phyloP scores from a whole-genome alignment of 2,329 filamentous ascomycete genomes.

The Chaetomium olivaceum region DNA sequence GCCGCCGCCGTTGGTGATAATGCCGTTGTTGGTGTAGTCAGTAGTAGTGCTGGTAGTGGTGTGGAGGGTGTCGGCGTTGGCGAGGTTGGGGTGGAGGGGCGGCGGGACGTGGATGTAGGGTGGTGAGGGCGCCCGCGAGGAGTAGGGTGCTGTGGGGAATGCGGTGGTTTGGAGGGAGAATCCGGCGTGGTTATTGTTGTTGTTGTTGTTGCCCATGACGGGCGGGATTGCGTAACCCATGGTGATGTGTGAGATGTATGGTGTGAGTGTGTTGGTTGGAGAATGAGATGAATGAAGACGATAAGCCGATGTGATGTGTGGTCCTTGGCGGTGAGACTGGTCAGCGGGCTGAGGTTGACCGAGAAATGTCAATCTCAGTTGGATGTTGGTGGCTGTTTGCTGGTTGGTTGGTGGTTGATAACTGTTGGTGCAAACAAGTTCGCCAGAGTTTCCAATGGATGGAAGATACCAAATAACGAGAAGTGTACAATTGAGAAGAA shows the following conservation, averaged over 20 bases:
- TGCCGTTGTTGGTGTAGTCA: not conserved
- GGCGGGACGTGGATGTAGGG: slow-evolving; percentile 46
- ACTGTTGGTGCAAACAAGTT: not conserved
- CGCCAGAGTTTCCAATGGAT: not conserved
- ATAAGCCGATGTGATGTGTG: not conserved
- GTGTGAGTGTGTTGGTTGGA: not conserved
- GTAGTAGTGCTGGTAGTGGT: not conserved
- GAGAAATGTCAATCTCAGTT: not conserved
- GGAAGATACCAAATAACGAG: not conserved
- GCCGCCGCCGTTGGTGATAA: too few species aligned
- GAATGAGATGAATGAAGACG: not conserved
- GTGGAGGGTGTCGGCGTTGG: not conserved
- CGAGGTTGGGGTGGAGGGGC: slow-evolving; percentile 17
- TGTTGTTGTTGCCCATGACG: not conserved
- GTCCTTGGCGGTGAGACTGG: not conserved
- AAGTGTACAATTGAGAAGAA: not conserved
- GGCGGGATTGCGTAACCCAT: not conserved
- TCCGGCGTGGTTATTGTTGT: not conserved
- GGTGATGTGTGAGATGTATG: not conserved
- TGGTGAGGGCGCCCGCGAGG: slow-evolving; percentile 43
- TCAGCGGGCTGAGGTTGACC: too few species aligned
- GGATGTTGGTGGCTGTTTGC: not conserved
- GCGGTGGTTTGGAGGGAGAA: slow-evolving; percentile 15
- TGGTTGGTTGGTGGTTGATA: not conserved
- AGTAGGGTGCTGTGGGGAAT: slow-evolving; percentile 39